Base-by-base conservation (phyloP, 2,329 filamentous ascomycete species). In the Pleurostoma richardsiae region DNA sequence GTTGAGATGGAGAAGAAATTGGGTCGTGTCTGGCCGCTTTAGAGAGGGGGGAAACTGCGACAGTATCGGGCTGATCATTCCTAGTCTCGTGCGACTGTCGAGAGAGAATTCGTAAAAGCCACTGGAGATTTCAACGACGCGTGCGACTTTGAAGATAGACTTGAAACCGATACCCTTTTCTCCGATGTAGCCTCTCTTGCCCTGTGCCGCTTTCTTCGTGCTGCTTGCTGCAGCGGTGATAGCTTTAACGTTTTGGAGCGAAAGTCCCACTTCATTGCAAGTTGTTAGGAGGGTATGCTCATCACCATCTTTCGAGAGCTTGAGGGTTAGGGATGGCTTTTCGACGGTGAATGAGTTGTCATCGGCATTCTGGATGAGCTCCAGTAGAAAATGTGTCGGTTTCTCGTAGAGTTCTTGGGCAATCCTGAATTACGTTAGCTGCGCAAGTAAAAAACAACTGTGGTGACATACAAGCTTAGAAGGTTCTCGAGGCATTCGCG, bases 111-210 rank as follows among this genome's bases (percentile, higher is more conserved):
- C 43, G 51, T 56, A 66, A 33, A 47, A 30, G 7, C 60, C 55
- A 26, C 57, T 62, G 7, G 49, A 45, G 19, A 69, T 60, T 39
- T 55, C 59, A 4, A 68, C 64, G 1, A 50, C 45, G 39, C 57
- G 45, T 1, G 64, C 59, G 1, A 64, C 59, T 11, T 56, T 62
- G 52, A 67, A 68, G 26, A 65, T 60, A 3, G 59, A 56, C 48
- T 68, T 67, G 60, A 67, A 67, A 3, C 65, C 64, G 27, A 68
- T 66, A 6, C 63, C 65, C 45, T 65, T 68, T 44, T 66, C 63
- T n/a, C 65, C 65, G 29, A 63, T 63, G 40, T 57, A 64, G 7
- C 58, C 55, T 10, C 48, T 48, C 2, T 51, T 49, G 4, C 49
- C 49, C 10, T 46, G 45, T 10, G 48, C 50, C 33, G 30, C 44